Percentiles rank a stretch among this genome's conserved stretches.
Evolutionary conservation across 495 filamentous ascomycete species (phyloP).

Genomic region (Penicillium atrosanguineum): DNA sequence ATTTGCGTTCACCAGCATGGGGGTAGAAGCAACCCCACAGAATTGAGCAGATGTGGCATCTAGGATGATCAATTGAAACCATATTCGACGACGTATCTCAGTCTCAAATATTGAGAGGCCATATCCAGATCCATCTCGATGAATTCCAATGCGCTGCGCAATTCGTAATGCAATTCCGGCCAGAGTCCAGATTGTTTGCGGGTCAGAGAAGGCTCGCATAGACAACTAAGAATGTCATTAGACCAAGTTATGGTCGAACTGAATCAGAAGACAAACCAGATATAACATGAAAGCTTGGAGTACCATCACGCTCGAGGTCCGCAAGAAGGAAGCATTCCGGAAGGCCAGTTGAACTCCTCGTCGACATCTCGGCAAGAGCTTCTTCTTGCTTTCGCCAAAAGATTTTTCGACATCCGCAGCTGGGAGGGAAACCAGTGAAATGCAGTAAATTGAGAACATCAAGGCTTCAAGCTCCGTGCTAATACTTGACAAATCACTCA

Average conservation of each 20-base stretch:
- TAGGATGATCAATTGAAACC: slow-evolving; percentile 37
- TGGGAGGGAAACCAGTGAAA: slow-evolving; percentile 38
- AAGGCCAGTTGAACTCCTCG: slow-evolving; percentile 44
- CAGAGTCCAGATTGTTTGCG: slow-evolving; percentile 44
- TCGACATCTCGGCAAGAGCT: slow-evolving; percentile 41
- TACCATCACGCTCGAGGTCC: slow-evolving; percentile 40
- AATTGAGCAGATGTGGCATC: slow-evolving; percentile 35
- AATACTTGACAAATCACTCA: slow-evolving; percentile 27
- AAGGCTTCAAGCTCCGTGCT: slow-evolving; percentile 41
- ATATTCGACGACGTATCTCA: slow-evolving; percentile 46
- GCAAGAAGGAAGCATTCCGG: slow-evolving; percentile 44
- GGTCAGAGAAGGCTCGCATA: slow-evolving; percentile 32
- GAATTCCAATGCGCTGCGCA: slow-evolving; percentile 44
- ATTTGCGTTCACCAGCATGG: slow-evolving; percentile 20
- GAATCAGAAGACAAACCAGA: slow-evolving; percentile 23
- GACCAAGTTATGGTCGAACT: not conserved
- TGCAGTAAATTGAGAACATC: slow-evolving; percentile 50
- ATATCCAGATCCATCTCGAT: slow-evolving; percentile 38
- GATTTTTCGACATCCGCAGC: slow-evolving; percentile 35
- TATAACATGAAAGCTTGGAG: slow-evolving; percentile 48
- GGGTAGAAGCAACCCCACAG: slow-evolving; percentile 27
- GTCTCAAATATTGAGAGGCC: slow-evolving; percentile 40
- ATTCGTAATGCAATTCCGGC: slow-evolving; percentile 41
- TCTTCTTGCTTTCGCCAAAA: slow-evolving; percentile 41
- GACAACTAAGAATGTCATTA: slow-evolving; percentile 24